phyloP scores from a whole-genome alignment of 305 asterid species.

The Fraxinus latifolia region DNA sequence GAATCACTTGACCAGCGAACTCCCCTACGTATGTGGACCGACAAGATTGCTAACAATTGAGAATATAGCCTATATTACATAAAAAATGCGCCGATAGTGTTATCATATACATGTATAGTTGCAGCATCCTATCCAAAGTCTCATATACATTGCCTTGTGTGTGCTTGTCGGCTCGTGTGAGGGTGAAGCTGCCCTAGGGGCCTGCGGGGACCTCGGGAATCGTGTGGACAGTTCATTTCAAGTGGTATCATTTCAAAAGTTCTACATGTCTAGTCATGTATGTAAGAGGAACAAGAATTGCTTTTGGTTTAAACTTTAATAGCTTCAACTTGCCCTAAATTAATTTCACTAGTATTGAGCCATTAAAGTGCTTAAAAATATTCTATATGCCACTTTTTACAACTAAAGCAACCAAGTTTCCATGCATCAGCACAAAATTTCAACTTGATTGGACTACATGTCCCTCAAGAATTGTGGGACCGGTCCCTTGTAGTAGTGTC shows the following conservation, averaged over 20 bases:
- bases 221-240: no score
- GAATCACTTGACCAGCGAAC: background rate
- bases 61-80: no score
- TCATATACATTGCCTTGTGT: no score
- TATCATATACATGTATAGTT: no score
- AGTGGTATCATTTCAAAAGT: background rate
- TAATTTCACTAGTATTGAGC: background rate
- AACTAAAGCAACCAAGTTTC: background rate
- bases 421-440: background rate
- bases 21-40: no score
- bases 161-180: no score
- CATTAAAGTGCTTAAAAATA: background rate
- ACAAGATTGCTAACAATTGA: no score
- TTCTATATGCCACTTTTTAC: background rate
- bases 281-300: background rate
- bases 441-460: constrained; percentile 23
- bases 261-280: background rate
- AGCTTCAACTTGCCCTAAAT: background rate
- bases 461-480: constrained; percentile 12
- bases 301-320: no score
- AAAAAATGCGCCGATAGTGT: no score
- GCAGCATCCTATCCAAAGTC: no score
- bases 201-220: no score
- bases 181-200: no score
- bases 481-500: constrained; percentile 6